phyloP scores from a whole-genome alignment of 2,329 filamentous ascomycete genomes.

The Pseudogymnoascus sp. region DNA sequence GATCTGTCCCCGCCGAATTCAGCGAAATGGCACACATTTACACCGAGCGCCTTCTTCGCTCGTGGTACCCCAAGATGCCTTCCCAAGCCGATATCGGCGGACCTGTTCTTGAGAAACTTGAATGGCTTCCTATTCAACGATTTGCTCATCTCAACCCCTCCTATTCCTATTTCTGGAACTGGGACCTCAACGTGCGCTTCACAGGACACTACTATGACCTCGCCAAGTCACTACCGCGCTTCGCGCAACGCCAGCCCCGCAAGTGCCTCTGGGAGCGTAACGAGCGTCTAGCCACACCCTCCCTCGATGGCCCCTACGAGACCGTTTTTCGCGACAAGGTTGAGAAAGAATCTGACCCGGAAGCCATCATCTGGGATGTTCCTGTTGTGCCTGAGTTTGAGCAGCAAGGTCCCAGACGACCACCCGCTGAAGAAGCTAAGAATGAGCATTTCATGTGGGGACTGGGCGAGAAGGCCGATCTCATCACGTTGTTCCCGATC shows the following conservation, averaged over 20 bases:
- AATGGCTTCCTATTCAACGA: conserved; percentile 61
- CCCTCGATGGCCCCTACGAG: conserved; percentile 58
- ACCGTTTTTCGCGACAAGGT: conserved; percentile 60
- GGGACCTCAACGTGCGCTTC: conserved; percentile 76
- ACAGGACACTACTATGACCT: conserved; percentile 79
- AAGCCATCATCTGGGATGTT: conserved; percentile 54
- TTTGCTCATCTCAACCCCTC: conserved; percentile 70
- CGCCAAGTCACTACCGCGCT: conserved; percentile 56
- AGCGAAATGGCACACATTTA: conserved; percentile 64
- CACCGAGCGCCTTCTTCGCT: conserved; percentile 66
- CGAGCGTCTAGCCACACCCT: conserved; percentile 65
- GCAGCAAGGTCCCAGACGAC: conserved; percentile 53
- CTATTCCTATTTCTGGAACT: conserved; percentile 58
- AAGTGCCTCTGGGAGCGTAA: conserved; percentile 68
- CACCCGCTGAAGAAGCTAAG: conserved; percentile 49
- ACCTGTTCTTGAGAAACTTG: conserved; percentile 27
- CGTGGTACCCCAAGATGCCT: conserved; percentile 69
- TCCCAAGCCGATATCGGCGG: conserved; percentile 29
- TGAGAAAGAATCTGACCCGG: conserved; percentile 16
- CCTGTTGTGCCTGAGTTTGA: conserved; percentile 50
- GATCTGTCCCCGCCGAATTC: conserved; percentile 63
- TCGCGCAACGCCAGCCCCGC: conserved; percentile 61
- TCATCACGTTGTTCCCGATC: conserved; percentile 60
- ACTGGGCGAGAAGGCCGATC: conserved; percentile 66
- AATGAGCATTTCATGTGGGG: conserved; percentile 70